Evolutionary conservation across 305 asterid genomes (phyloP), one percentile per base, ranked within the genome.

Genomic region (Fraxinus dipetala): DNA sequence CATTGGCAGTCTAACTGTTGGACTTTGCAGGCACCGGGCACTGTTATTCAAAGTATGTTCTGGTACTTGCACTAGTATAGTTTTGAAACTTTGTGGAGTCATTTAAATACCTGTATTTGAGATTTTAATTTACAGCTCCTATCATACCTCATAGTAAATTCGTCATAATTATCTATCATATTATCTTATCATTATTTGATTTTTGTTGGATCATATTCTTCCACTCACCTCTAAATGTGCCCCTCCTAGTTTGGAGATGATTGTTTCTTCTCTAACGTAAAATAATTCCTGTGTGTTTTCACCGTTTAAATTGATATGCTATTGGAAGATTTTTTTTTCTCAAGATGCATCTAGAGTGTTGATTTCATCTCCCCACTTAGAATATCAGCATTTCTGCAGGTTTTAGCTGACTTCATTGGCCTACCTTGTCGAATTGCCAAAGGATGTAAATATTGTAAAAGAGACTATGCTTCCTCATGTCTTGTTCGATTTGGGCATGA

Each of bases 401-500:
- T 92, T 78, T 88, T 96, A 79, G 99, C 99, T 65, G 99, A 96
- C 85, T 84, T 81, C 75, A 92, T 96, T 86, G 94, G 93, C 85
- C 91, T 96, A 85, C 98, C 98, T 26, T 96, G 99, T 86, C 97
- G 98, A 87, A 91, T 95, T 84, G 98, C 97, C 20, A 96, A 90
- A 86, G 99, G 99, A 86, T 96, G 99, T 88, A 93, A 87, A 82
- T 90, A 88, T 89, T 96, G 99, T 87, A 86, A 81, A n/a, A 89
- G 94, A 87, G 92, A 89, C 78, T 94, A 96, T 87, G 97, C 97
- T 86, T 92, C 98, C 78, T 95, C 99, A 1, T 96, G 99, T 85
- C 95, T 96, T 78, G 97, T 96, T 85, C 97, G 96, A 54, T 92
- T 96, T 87, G 98, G 94, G 78, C 83, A 86, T 73, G 98, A 95